Percentiles rank a stretch among this genome's conserved stretches.
These are phyloP conservation scores for Thalassiosira oceanica DNA, from an alignment of 352 stramenopile species.

Conservation along the genomic window DNA sequence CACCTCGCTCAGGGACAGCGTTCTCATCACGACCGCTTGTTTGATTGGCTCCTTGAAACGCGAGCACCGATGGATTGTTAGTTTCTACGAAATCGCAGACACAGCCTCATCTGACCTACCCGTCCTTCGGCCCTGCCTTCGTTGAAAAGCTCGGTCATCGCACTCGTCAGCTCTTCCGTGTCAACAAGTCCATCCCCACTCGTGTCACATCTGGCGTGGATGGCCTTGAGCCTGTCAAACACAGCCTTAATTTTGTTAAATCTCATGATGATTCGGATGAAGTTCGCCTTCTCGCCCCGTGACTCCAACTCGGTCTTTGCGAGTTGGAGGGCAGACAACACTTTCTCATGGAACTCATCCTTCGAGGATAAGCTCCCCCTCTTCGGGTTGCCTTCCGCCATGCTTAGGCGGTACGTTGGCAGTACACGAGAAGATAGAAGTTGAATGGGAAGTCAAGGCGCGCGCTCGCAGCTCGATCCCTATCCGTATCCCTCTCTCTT, in stretches of 20 bases:
- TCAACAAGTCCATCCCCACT: slow-evolving; percentile 25
- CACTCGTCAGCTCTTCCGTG: slow-evolving; percentile 19
- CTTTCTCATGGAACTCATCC: slow-evolving; percentile 25
- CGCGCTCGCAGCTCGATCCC: too few species aligned
- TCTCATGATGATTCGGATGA: slow-evolving; percentile 51
- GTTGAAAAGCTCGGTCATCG: slow-evolving; percentile 38
- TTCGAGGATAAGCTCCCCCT: slow-evolving; percentile 5
- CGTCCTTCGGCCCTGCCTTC: slow-evolving; percentile 16
- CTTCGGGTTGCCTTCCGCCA: too few species aligned
- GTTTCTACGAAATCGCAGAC: too few species aligned
- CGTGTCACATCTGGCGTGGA: slow-evolving; percentile 29
- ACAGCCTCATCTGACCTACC: too few species aligned
- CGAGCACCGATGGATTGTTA: too few species aligned
- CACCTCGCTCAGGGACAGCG: slow-evolving; percentile 33
- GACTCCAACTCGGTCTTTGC: slow-evolving; percentile 35
- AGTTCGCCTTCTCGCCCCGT: slow-evolving; percentile 43
- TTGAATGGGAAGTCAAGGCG: too few species aligned
- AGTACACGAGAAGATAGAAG: too few species aligned
- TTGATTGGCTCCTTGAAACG: slow-evolving; percentile 25
- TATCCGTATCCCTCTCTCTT: too few species aligned
- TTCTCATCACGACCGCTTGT: slow-evolving; percentile 14
- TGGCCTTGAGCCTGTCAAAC: slow-evolving; percentile 32
- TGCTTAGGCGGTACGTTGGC: too few species aligned
- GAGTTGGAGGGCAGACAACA: slow-evolving; percentile 34
- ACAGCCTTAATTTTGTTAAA: slow-evolving; percentile 43